A percentile compares a stretch with the other conserved stretches of the same genome.
Evolutionary conservation across 192 early-diverging fungal genomes (phyloP).

Genomic region (Pilaira anomala): DNA sequence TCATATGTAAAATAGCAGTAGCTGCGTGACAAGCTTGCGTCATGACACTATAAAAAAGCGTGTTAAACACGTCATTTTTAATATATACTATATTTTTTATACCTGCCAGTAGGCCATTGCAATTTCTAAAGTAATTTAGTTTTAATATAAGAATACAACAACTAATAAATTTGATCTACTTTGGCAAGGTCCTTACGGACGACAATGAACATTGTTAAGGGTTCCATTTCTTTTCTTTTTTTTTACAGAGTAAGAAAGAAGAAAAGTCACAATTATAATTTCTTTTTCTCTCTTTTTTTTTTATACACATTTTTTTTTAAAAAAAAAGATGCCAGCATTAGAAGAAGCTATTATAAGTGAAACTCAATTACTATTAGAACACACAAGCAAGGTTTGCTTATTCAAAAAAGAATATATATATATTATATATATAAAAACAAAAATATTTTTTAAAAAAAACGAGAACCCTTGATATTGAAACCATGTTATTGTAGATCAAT

Average conservation of each 20-base stretch:
- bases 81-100: slow-evolving; percentile 13
- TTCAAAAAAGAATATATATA: too few relatives aligned
- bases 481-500: neutral
- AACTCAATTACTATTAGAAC: neutral
- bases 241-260: neutral
- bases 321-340: neutral
- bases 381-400: neutral
- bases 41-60: slow-evolving; percentile 52
- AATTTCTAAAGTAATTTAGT: slow-evolving; percentile 23
- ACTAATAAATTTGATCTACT: slow-evolving; percentile 36
- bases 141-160: neutral
- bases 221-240: slow-evolving; percentile 34
- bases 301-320: neutral
- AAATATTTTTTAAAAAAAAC: neutral
- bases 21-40: slow-evolving; percentile 73
- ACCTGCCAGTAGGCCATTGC: slow-evolving; percentile 70
- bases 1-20: slow-evolving; percentile 60
- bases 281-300: neutral
- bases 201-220: slow-evolving; percentile 76
- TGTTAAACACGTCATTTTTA: neutral
- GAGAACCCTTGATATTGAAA: neutral
- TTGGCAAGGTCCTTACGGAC: slow-evolving; percentile 76
- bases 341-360: slow-evolving; percentile 13
- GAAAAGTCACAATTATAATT: neutral
- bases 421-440: too few relatives aligned